Conservation (phyloP, 495 filamentous ascomycete genomes). For the Mycothermus thermophilus region DNA sequence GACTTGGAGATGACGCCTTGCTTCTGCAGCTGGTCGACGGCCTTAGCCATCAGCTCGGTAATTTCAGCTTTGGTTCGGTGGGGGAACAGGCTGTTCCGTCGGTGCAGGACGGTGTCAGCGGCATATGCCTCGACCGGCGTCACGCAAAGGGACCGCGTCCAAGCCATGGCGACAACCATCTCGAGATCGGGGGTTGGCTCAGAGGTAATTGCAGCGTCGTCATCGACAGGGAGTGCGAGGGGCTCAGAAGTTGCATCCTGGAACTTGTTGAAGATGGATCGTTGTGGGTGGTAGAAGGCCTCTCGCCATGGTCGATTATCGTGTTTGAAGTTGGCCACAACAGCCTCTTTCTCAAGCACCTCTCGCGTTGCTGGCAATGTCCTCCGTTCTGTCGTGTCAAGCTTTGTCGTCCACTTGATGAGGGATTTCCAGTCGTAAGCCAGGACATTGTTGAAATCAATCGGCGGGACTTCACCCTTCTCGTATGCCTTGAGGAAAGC, state of each 20-base stretch:
- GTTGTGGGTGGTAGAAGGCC: conserved; percentile 25
- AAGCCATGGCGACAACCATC: conserved; percentile 17
- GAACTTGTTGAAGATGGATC: conserved; percentile 33
- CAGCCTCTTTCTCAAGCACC: conserved; percentile 18
- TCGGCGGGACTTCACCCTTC: conserved; percentile 45
- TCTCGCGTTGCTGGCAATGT: conserved; percentile 25
- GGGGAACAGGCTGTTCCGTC: conserved; percentile 22
- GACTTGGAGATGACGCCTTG: conserved; percentile 46
- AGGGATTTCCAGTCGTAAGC: conserved; percentile 65
- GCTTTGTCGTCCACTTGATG: conserved; percentile 51
- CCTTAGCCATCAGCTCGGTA: conserved; percentile 35
- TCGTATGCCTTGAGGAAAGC: conserved; percentile 66
- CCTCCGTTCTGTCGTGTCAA: conserved; percentile 23
- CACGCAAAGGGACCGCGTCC: conserved; percentile 21
- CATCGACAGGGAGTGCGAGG: conserved; percentile 13
- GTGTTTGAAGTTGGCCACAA: conserved; percentile 16
- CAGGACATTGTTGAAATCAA: conserved; percentile 59
- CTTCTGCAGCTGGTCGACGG: conserved; percentile 42
- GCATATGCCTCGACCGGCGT: conserved; percentile 23
- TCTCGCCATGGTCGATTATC: conserved; percentile 35
- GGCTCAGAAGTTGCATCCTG: conserved; percentile 28
- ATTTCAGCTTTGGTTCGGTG: conserved; percentile 21
- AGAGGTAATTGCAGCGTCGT: background rate
- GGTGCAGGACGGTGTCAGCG: conserved; percentile 22
- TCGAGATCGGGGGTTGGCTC: conserved; percentile 2